Base-by-base conservation (phyloP, 2,329 filamentous ascomycete genomes). In the Fusarium sp. region DNA sequence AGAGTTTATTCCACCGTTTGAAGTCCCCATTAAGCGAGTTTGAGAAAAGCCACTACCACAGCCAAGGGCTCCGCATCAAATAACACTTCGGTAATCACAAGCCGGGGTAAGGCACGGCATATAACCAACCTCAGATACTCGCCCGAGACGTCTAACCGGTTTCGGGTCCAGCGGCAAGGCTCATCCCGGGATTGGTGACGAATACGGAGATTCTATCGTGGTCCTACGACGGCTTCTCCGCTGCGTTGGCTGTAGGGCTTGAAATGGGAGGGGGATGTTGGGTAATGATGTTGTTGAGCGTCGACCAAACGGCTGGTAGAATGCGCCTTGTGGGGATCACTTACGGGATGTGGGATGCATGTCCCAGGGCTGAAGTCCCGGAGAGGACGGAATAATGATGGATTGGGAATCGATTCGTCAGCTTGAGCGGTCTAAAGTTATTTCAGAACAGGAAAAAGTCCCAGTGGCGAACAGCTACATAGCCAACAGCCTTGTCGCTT, bases 1-100 rank as follows among this genome's bases (percentile, higher is more conserved):
- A 72, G 48, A 74, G 67, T 73, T 73, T 33, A 33, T 61, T 54
- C 45, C 31, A 54, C 50, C 71, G 71, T 52, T 61, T 68, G 71
- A 71, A 48, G 41, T 33, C 37, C 24, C 22, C 10, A 31, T 20
- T 29, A 50, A 74, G 71, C 71, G 71, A 72, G 71, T 74, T 73
- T 73, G 56, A 68, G 54, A 73, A 58, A 45, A 29, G 33, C 10
- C 27, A 18, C n/a, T 35, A 22, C 20, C 68, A 65, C 6, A 16
- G 8, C 50, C 18, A 31, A 29, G 45, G 62, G 71, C 13, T 43
- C 48, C 18, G 35, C 45, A 18, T 45, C 52, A 24, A 64, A 57
- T 54, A 64, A 37, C 60, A 58, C n/a, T 37, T 63, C 59, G 48
- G 59, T 52, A 29, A 20, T 37, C 29, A 45, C 57, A 29, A 41